Conservation (phyloP, 495 filamentous ascomycete genomes). For the Penicillium simplicissimum region DNA sequence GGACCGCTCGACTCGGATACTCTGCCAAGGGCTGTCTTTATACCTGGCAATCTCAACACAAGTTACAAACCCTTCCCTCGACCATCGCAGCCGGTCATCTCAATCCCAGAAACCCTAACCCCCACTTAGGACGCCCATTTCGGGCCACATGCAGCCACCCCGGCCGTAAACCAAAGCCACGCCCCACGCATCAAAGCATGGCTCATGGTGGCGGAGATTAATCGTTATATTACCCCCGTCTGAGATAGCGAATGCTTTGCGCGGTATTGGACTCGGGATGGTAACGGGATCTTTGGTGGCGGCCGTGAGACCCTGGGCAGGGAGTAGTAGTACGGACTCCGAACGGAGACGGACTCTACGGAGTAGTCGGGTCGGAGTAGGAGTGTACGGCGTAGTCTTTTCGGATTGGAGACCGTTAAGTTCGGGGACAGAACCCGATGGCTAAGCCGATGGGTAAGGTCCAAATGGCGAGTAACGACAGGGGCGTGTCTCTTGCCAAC, state of each 20-base stretch:
- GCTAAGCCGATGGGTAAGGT: background rate
- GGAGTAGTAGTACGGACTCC: no score
- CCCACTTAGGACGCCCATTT: background rate
- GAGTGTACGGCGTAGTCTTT: no score
- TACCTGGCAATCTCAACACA: background rate
- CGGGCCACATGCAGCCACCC: constrained; percentile 3
- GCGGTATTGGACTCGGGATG: background rate
- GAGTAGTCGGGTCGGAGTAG: background rate
- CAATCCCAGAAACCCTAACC: background rate
- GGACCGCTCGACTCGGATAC: background rate
- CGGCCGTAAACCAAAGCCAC: background rate
- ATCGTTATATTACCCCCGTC: background rate
- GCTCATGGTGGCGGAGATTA: constrained; percentile 1
- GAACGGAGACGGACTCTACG: no score
- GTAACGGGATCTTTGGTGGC: background rate
- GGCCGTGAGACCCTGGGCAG: background rate
- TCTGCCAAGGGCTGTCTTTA: background rate
- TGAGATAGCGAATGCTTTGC: background rate
- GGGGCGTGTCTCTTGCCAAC: background rate
- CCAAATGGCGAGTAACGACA: background rate
- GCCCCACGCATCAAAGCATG: background rate
- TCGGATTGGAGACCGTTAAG: background rate
- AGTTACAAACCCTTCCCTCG: no score
- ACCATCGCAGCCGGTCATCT: background rate
- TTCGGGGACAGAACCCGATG: background rate